Percentiles rank a stretch among this genome's conserved stretches.
Conservation (phyloP, 495 filamentous ascomycete species). For the Penicillium egyptiacum region DNA sequence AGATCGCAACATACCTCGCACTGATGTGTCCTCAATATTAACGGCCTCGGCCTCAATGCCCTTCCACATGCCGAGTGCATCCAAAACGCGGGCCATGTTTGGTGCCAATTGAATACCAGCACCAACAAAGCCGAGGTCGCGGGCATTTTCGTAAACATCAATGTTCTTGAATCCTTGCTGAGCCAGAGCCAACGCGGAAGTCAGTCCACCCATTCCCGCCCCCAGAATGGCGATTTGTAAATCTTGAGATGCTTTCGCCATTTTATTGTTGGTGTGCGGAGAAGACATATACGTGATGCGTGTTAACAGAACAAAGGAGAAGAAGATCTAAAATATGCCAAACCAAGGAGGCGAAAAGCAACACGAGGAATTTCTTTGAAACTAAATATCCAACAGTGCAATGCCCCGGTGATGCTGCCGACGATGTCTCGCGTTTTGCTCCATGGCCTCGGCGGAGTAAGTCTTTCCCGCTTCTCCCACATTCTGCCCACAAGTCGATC, state of each 20-base stretch:
- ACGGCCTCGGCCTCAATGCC: constrained; percentile 65
- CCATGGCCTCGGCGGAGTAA: constrained; percentile 24
- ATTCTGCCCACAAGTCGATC: constrained; percentile 26
- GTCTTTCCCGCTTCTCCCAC: constrained; percentile 33
- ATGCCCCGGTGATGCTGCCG: constrained; percentile 18
- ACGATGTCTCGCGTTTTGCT: constrained; percentile 2
- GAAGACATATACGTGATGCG: background rate
- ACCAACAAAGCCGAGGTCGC: constrained; percentile 76
- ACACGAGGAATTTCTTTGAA: background rate
- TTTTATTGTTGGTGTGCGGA: constrained; percentile 22
- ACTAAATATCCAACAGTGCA: constrained; percentile 10
- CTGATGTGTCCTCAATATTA: constrained; percentile 52
- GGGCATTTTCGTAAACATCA: constrained; percentile 70
- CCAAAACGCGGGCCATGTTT: constrained; percentile 74
- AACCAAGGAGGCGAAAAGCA: background rate
- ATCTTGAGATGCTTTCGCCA: constrained; percentile 39
- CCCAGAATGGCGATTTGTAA: constrained; percentile 47
- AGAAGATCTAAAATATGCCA: background rate
- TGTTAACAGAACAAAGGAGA: background rate
- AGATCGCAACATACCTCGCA: constrained; percentile 41
- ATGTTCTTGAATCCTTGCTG: constrained; percentile 71
- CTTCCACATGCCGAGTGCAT: constrained; percentile 66
- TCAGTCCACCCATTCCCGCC: constrained; percentile 74
- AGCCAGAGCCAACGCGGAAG: constrained; percentile 68
- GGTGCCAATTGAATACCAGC: constrained; percentile 81